Evolutionary conservation across 495 filamentous ascomycete species (phyloP).

Genomic region (Annulohypoxylon nitens): DNA sequence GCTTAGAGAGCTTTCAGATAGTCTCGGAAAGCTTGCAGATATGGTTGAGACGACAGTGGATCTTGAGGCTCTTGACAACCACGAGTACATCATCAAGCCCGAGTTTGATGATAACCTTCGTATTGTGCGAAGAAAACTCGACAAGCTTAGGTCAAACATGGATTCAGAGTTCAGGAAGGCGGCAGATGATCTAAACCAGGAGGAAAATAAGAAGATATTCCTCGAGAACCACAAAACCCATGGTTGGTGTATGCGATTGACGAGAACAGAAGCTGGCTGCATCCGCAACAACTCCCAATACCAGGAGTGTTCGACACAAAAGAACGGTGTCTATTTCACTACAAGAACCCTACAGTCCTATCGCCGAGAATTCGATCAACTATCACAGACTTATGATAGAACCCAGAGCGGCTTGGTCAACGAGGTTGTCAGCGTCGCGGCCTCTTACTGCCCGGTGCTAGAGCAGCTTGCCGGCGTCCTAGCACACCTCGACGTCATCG

Average conservation of each 20-base stretch:
- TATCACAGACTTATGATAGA: conserved; percentile 94
- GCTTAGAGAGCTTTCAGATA: conserved; percentile 78
- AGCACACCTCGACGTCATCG: conserved; percentile 96
- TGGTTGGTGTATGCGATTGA: conserved; percentile 97
- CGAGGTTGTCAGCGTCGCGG: conserved; percentile 92
- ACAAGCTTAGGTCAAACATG: conserved; percentile 87
- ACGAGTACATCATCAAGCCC: conserved; percentile 99
- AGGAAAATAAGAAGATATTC: conserved; percentile 98
- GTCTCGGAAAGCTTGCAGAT: conserved; percentile 87
- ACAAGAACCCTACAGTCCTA: conserved; percentile 84
- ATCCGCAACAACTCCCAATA: conserved; percentile 93
- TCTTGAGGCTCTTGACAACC: conserved; percentile 92
- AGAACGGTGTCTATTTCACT: conserved; percentile 99
- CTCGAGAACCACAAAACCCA: conserved; percentile 96
- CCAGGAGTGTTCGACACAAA: conserved; percentile 97
- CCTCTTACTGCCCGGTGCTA: conserved; percentile 93
- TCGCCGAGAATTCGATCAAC: conserved; percentile 92
- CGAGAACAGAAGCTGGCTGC: conserved; percentile 88
- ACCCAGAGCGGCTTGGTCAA: conserved; percentile 92
- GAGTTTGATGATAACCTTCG: conserved; percentile 94
- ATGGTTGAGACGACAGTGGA: conserved; percentile 99
- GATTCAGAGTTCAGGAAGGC: conserved; percentile 82
- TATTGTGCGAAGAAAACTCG: conserved; percentile 89
- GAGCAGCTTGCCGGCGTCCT: conserved; percentile 90
- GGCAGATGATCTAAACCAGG: conserved; percentile 86